A percentile compares a stretch with the other conserved stretches of the same genome.
Evolutionary conservation across 169 alveolate genomes (phyloP).

Genomic region (Cryptosporidium baileyi): DNA sequence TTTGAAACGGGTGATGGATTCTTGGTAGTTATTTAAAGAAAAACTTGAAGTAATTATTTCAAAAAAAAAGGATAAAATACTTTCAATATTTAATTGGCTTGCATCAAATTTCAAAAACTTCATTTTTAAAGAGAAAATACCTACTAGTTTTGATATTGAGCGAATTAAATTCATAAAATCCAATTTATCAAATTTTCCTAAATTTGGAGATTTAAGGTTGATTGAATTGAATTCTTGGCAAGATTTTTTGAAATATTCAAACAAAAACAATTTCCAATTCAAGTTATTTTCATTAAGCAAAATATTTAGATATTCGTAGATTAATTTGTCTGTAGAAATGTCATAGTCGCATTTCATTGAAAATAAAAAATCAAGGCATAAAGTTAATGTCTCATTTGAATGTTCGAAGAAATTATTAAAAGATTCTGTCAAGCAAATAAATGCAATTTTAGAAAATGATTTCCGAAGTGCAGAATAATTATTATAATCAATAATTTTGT

Average conservation of each 20-base stretch:
- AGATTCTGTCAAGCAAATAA: background rate
- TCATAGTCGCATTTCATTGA: background rate
- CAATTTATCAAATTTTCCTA: too few species aligned
- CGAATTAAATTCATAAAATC: too few species aligned
- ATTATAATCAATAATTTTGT: background rate
- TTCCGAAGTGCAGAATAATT: background rate
- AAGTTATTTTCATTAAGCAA: too few species aligned
- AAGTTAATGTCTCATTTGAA: background rate
- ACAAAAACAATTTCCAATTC: too few species aligned
- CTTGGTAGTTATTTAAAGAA: background rate
- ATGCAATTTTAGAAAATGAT: background rate
- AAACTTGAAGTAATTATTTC: background rate
- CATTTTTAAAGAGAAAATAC: too few species aligned
- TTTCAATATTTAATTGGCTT: background rate
- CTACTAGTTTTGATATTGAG: too few species aligned
- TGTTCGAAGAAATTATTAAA: background rate
- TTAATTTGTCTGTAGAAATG: too few species aligned
- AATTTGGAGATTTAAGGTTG: too few species aligned
- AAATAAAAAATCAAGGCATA: constrained; percentile 20
- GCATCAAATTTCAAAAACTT: background rate
- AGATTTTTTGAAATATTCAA: too few species aligned
- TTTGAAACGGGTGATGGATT: too few species aligned
- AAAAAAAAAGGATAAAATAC: background rate
- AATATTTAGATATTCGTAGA: too few species aligned
- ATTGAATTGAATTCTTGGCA: too few species aligned